Percentiles rank a stretch among this genome's conserved stretches.
phyloP scores from a whole-genome alignment of 1,284 basidiomycete genomes.

The Flammula alnicola region DNA sequence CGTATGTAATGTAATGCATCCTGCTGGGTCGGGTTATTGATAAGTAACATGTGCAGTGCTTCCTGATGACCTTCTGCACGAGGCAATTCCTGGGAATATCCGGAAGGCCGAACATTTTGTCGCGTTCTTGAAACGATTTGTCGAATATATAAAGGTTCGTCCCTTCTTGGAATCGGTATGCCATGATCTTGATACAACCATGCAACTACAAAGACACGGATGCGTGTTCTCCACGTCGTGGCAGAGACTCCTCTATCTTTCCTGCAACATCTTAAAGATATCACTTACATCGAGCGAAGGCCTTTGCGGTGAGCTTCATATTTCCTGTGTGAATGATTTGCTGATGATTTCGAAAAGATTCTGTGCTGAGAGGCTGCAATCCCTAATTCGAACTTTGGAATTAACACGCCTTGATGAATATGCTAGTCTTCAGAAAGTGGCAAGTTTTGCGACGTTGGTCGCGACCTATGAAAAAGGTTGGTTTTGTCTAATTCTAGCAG shows the following conservation, averaged over 20 bases:
- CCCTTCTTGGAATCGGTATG: background rate
- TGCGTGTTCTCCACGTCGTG: constrained; percentile 98
- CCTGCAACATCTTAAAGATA: constrained; percentile 97
- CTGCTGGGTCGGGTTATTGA: constrained; percentile 9
- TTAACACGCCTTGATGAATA: constrained; percentile 92
- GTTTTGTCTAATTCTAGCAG: constrained; percentile 1
- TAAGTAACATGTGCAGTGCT: constrained; percentile 60
- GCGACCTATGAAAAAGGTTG: constrained; percentile 97
- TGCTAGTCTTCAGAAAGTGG: constrained; percentile 92
- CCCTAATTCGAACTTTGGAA: constrained; percentile 92
- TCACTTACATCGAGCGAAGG: constrained; percentile 96
- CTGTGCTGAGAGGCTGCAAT: constrained; percentile 95
- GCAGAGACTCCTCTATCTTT: constrained; percentile 99
- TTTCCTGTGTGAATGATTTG: background rate
- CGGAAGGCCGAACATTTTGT: constrained; percentile 99
- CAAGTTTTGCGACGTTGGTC: constrained; percentile 94
- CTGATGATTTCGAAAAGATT: constrained; percentile 61
- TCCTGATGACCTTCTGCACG: constrained; percentile 92
- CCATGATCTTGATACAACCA: background rate
- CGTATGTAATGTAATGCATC: constrained; percentile 45
- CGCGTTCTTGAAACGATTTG: constrained; percentile 96
- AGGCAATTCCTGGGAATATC: constrained; percentile 98
- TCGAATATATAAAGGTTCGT: constrained; percentile 95
- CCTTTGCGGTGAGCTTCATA: constrained; percentile 77
- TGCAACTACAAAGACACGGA: constrained; percentile 73